A percentile compares a stretch with the other conserved stretches of the same genome.
These are phyloP conservation scores for Persicaria tinctoria DNA, from an alignment of 148 eudicot species.

Conservation along the genomic window DNA sequence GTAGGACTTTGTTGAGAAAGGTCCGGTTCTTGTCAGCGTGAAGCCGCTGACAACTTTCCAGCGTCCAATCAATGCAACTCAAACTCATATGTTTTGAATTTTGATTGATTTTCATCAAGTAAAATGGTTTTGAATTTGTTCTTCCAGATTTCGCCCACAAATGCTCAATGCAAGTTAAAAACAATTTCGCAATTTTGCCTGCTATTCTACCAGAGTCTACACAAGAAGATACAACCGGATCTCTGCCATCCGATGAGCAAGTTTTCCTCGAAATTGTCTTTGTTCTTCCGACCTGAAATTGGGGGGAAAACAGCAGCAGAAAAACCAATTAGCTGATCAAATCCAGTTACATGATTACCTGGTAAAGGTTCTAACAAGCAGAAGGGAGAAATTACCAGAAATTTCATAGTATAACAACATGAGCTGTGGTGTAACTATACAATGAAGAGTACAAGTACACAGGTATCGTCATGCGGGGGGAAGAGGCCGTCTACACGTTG, in stretches of 20 bases:
- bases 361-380: background rate
- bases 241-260: slow-evolving; percentile 1
- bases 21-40: too few species aligned
- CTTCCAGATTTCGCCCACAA: background rate
- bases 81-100: too few species aligned
- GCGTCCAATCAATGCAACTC: too few species aligned
- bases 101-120: background rate
- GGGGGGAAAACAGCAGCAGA: too few species aligned
- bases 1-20: too few species aligned
- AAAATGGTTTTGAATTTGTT: background rate
- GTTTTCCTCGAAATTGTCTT: background rate
- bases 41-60: too few species aligned
- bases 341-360: too few species aligned
- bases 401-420: background rate
- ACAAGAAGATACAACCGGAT: background rate
- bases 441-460: background rate
- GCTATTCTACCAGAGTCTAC: background rate
- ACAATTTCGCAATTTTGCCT: background rate
- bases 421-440: background rate
- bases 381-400: background rate
- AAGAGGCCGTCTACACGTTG: slow-evolving; percentile 89
- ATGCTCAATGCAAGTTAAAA: background rate
- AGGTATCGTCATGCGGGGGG: slow-evolving; percentile 60
- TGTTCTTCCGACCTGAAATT: background rate
- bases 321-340: too few species aligned